Conservation (phyloP, 768 basidiomycete species). For the Suillus plorans region DNA sequence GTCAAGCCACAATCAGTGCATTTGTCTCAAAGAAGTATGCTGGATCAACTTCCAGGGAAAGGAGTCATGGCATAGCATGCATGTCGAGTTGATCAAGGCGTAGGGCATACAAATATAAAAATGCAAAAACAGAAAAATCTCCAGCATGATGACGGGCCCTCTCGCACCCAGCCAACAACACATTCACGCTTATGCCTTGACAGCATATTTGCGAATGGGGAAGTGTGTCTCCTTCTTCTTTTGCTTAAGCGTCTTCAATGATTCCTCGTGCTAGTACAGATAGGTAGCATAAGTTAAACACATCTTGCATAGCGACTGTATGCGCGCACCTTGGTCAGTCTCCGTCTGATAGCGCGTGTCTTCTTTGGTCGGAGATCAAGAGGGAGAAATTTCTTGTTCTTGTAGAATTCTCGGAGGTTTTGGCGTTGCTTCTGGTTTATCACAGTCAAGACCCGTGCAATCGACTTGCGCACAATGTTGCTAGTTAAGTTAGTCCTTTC, state of each 20-base stretch:
- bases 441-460: slow-evolving; percentile 96
- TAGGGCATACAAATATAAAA: slow-evolving; percentile 39
- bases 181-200: slow-evolving; percentile 70
- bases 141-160: slow-evolving; percentile 11
- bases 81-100: slow-evolving; percentile 34
- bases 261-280: slow-evolving; percentile 67
- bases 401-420: slow-evolving; percentile 97
- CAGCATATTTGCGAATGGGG: slow-evolving; percentile 90
- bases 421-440: slow-evolving; percentile 98
- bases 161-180: slow-evolving; percentile 22
- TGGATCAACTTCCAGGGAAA: not conserved
- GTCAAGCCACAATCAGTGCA: not conserved
- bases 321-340: slow-evolving; percentile 78
- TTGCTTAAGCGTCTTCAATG: slow-evolving; percentile 88
- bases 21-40: not conserved
- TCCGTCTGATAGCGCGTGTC: slow-evolving; percentile 96
- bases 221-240: slow-evolving; percentile 95
- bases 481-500: slow-evolving; percentile 39
- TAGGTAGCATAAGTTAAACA: slow-evolving; percentile 8
- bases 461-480: slow-evolving; percentile 94
- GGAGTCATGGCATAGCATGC: slow-evolving; percentile 25
- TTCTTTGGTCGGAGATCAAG: slow-evolving; percentile 98
- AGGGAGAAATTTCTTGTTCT: slow-evolving; percentile 92
- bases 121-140: slow-evolving; percentile 29
- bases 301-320: not conserved